Evolutionary conservation across 257 asterid species (phyloP), one percentile per base, ranked within the genome.

Genomic region (Marsdenia floribunda): DNA sequence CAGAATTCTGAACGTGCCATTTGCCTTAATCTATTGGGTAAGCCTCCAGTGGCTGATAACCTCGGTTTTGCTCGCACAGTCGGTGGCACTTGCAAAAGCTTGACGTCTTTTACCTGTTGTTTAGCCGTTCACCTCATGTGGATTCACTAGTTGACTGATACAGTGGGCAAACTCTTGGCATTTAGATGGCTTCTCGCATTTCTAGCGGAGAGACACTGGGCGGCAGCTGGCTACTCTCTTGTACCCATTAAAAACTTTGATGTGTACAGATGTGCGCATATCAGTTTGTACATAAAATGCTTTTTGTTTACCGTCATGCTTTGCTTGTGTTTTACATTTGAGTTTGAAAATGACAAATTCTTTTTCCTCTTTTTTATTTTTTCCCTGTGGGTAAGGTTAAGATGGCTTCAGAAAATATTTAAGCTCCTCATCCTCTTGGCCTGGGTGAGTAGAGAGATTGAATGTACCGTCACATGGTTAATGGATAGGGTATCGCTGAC

Each of bases 221-320:
- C 19, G 8, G 72, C 65, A 61, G 24, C 19, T 24, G 55, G 67
- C 24, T 42, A 22, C 26, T n/a, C 47, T 44, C 21, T 59, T 49
- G 75, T 70, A 46, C 46, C 37, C 3, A 44, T 70, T 63, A 5
- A 19, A 29, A 44, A 44, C 49, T 7, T 53, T 33, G 54, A 70
- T 71, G 76, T 77, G 60, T 65, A 76, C 66, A 76, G 74, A 70
- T 70, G 2, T 24, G 33, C 19, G 0, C 7, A 15, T 63, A 33
- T 44, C 49, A 6, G n/a, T 61, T 61, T 26, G 68, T 61, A 63
- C 44, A 63, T 63, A 35, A 29, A 3, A 58, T 14, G 7, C 11
- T 52, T 52, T 52, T 55, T 55, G 15, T 21, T 7, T 55, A 1
- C 8, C 19, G n/a, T 49, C 3, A 3, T 49, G 12, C 7, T 14